Evolutionary conservation across 1,284 basidiomycete species (phyloP).

Genomic region (Rhizoctonia solani): DNA sequence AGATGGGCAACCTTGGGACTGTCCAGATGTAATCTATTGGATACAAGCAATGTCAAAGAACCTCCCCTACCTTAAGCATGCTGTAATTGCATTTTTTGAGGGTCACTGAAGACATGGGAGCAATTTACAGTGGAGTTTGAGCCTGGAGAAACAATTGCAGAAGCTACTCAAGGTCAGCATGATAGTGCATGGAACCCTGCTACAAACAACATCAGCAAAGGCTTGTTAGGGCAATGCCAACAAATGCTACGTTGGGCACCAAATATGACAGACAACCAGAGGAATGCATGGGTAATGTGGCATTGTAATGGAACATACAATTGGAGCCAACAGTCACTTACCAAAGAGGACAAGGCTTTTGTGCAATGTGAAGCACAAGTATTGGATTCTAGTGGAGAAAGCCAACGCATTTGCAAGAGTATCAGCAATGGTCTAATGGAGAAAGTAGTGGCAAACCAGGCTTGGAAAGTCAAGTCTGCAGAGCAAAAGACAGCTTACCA

Average conservation of each 20-base stretch:
- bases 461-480: neutral
- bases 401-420: neutral
- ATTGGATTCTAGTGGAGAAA: conserved; percentile 12
- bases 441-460: neutral
- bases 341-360: neutral
- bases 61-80: conserved; percentile 1
- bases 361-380: neutral
- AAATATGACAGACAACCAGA: conserved; percentile 1
- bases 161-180: neutral
- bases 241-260: conserved; percentile 10
- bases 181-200: neutral
- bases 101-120: conserved; percentile 16
- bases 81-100: conserved; percentile 19
- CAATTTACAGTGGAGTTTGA: conserved; percentile 28
- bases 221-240: conserved; percentile 19
- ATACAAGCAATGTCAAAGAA: neutral
- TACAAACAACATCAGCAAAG: conserved; percentile 28
- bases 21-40: conserved; percentile 5
- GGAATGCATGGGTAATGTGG: conserved; percentile 23
- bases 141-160: neutral
- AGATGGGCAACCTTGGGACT: conserved; percentile 1
- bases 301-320: conserved; percentile 1
- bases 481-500: neutral
- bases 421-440: neutral
- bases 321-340: neutral